phyloP scores from a whole-genome alignment of 805 yeast species.

The Metschnikowia lachancei region DNA sequence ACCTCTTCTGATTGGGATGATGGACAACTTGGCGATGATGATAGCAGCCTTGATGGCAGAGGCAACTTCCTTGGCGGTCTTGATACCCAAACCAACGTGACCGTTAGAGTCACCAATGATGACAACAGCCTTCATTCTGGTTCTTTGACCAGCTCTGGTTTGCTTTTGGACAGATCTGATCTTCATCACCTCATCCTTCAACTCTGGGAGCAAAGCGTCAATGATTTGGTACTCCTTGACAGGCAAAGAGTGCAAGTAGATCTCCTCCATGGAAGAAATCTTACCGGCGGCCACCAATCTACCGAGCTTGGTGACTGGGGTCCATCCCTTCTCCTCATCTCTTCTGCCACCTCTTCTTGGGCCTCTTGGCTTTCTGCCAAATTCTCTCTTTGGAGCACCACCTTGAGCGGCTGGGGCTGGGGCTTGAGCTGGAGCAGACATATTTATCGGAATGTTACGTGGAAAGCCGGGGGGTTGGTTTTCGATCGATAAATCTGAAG shows the following conservation, averaged over 20 bases:
- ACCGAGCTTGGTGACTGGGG: conserved; percentile 99
- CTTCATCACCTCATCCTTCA: conserved; percentile 99
- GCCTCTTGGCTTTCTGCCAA: conserved; percentile 56
- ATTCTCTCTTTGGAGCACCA: conserved; percentile 44
- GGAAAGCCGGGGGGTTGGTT: conserved; percentile 72
- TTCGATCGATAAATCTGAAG: conserved; percentile 52
- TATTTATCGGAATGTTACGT: conserved; percentile 63
- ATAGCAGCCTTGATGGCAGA: conserved; percentile 99
- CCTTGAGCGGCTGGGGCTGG: conserved; percentile 25
- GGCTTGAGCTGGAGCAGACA: conserved; percentile 45
- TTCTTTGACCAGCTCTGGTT: conserved; percentile 99
- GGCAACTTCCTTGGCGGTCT: conserved; percentile 99
- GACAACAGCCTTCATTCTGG: conserved; percentile 99
- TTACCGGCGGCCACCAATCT: conserved; percentile 99
- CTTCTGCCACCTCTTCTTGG: conserved; percentile 56
- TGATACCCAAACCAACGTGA: conserved; percentile 99
- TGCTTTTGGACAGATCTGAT: conserved; percentile 99
- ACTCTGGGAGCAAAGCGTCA: conserved; percentile 91
- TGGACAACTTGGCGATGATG: conserved; percentile 96
- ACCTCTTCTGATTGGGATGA: conserved; percentile 99
- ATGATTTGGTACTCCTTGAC: conserved; percentile 99
- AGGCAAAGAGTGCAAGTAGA: conserved; percentile 98
- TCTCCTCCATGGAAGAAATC: conserved; percentile 93
- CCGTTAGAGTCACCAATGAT: conserved; percentile 99
- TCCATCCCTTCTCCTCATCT: conserved; percentile 98